Evolutionary conservation across 148 eudicot species (phyloP).

Genomic region (Pouteria glomerata): DNA sequence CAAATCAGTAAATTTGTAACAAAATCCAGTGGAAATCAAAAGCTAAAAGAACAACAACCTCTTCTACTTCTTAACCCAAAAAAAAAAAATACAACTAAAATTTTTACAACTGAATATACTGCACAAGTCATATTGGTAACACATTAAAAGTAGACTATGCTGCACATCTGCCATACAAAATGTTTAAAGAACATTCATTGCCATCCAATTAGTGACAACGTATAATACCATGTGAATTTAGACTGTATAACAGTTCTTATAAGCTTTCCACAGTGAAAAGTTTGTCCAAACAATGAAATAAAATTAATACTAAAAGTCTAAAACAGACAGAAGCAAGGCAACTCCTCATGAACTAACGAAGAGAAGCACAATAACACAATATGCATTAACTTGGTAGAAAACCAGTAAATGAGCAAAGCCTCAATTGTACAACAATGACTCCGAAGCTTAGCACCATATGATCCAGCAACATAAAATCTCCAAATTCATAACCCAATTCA

Average conservation of each 20-base stretch:
- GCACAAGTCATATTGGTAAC: not conserved
- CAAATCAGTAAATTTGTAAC: not conserved
- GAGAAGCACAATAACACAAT: too few species aligned
- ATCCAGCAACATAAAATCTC: not conserved
- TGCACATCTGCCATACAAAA: not conserved
- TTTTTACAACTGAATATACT: not conserved
- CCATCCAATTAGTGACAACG: too few species aligned
- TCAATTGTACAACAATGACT: not conserved
- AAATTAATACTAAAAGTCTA: not conserved
- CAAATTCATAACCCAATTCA: not conserved
- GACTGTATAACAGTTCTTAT: not conserved
- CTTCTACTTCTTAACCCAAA: not conserved
- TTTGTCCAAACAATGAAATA: not conserved
- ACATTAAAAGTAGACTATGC: not conserved
- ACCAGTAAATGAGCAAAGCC: not conserved
- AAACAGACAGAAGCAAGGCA: not conserved
- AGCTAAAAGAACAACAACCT: not conserved
- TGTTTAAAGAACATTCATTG: not conserved
- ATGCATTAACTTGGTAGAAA: not conserved
- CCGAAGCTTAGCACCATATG: not conserved
- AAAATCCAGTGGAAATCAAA: not conserved
- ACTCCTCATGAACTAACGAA: not conserved
- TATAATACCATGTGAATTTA: not conserved
- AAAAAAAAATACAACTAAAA: too few species aligned
- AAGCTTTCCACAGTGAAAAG: not conserved